A percentile compares a stretch with the other conserved stretches of the same genome.
Evolutionary conservation across 345 rosid genomes (phyloP).

Genomic region (Raphanus sativus): DNA sequence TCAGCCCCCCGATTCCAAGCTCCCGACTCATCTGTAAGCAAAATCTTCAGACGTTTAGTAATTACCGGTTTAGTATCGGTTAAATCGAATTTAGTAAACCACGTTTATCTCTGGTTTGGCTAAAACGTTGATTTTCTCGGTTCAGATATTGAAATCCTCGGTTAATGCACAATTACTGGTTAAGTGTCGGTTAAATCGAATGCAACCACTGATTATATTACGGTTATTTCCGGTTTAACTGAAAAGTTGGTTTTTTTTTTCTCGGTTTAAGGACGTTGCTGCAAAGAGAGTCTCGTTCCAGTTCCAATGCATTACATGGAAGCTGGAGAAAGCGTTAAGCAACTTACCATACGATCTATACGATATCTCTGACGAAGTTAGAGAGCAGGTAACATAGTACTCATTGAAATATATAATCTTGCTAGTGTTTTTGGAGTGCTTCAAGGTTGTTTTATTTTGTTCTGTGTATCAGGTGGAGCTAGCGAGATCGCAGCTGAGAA

Average conservation of each 20-base stretch:
- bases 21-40: constrained; percentile 58
- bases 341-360: constrained; percentile 63
- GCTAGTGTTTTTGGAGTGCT: background rate
- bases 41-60: constrained; percentile 12
- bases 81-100: background rate
- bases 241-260: constrained; percentile 21
- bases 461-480: constrained; percentile 52
- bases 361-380: constrained; percentile 86
- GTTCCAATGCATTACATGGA: constrained; percentile 78
- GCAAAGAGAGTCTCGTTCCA: constrained; percentile 70
- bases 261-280: constrained; percentile 61
- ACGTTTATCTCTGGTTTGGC: constrained; percentile 11
- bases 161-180: constrained; percentile 18
- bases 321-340: constrained; percentile 79
- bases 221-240: constrained; percentile 25
- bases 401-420: background rate
- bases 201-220: background rate
- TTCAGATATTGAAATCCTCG: constrained; percentile 33
- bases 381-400: constrained; percentile 60
- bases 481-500: constrained; percentile 75
- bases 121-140: constrained; percentile 23
- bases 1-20: constrained; percentile 44
- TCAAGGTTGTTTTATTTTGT: background rate
- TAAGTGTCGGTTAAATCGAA: background rate
- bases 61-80: constrained; percentile 14